Base-by-base conservation (phyloP, 169 alveolate species). In the Plasmodium gallinaceum region DNA sequence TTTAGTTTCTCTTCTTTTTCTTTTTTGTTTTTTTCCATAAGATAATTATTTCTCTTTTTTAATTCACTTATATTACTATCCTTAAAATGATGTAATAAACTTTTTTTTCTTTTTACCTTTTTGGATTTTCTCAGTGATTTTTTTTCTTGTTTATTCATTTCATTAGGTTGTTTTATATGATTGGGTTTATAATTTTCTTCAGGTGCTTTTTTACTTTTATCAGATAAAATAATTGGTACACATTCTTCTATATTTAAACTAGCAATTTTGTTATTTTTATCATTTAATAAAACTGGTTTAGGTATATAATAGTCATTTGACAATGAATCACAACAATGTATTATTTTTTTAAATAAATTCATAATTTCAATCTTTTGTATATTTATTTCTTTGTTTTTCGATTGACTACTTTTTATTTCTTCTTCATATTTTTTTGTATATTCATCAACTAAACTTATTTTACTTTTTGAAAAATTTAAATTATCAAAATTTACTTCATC, bases 401-500 rank as follows among this genome's bases (percentile, higher is more conserved):
- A 92, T 39, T 65, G 76, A 37, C 90, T 89, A 68, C 69, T 88
- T 16, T 65, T 68, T 45, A 95, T 88, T 92, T 74, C 90, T 14
- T 95, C 92, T 51, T 94, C 92, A 80, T 94, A 93, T 45, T 90
- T 88, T 22, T 95, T 66, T 37, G 97, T 94, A 74, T 94, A 94
- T 37, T 93, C 90, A 43, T 94, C 97, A 12, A 94, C 96, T 76
- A 95, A 65, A n/a, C 97, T 95, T 85, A 83, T 43, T 46, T 87
- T 83, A 62, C 95, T 93, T 83, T 93, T 95, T 8, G 72, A 57
- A 75, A 94, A 95, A 71, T 95, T 96, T 22, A 94, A 54, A 26
- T 80, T 92, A 20, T 74, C 95, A 18, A 80, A 95, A 20, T 58
- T 72, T 8, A 88, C 88, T 86, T 75, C 92, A 24, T 71, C 74